These are phyloP conservation scores for Psilocybe subaeruginosa DNA, from an alignment of 768 basidiomycete species.

Conservation along the genomic window DNA sequence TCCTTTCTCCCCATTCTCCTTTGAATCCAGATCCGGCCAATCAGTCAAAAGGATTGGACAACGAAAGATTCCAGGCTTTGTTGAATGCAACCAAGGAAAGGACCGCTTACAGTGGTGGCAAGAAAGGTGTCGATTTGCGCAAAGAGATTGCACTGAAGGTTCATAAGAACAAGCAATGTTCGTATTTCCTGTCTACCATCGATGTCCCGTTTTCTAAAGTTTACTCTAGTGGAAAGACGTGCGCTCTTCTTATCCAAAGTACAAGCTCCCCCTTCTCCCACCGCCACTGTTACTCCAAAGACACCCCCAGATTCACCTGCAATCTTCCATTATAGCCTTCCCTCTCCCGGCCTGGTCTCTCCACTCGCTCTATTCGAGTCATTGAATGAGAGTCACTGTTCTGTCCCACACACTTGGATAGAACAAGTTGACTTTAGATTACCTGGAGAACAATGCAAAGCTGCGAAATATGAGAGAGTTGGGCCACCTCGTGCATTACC, in stretches of 20 bases:
- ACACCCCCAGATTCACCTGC: conserved; percentile 73
- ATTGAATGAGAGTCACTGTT: conserved; percentile 36
- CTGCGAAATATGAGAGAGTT: conserved; percentile 17
- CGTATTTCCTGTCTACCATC: conserved; percentile 23
- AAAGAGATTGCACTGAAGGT: conserved; percentile 76
- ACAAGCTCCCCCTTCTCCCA: conserved; percentile 64
- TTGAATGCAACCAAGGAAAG: conserved; percentile 64
- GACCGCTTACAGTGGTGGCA: conserved; percentile 44
- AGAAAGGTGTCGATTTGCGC: conserved; percentile 60
- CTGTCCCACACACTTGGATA: conserved; percentile 51
- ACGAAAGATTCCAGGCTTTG: conserved; percentile 64
- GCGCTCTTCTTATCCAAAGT: conserved; percentile 78
- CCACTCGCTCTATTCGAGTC: conserved; percentile 63
- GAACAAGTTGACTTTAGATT: conserved; percentile 69
- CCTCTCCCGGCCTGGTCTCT: conserved; percentile 68
- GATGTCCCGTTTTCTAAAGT: conserved; percentile 3
- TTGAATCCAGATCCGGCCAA: conserved; percentile 44
- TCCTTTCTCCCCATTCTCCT: conserved; percentile 59
- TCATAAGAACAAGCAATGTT: conserved; percentile 77
- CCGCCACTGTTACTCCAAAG: conserved; percentile 58
- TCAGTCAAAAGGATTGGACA: conserved; percentile 57
- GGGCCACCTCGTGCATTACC: conserved; percentile 39
- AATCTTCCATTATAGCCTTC: conserved; percentile 69
- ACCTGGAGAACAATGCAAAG: conserved; percentile 28
- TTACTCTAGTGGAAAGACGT: conserved; percentile 65